Evolutionary conservation across 805 yeast species (phyloP), one percentile per base, ranked within the genome.

Genomic region (Yamadazyma akitaensis): DNA sequence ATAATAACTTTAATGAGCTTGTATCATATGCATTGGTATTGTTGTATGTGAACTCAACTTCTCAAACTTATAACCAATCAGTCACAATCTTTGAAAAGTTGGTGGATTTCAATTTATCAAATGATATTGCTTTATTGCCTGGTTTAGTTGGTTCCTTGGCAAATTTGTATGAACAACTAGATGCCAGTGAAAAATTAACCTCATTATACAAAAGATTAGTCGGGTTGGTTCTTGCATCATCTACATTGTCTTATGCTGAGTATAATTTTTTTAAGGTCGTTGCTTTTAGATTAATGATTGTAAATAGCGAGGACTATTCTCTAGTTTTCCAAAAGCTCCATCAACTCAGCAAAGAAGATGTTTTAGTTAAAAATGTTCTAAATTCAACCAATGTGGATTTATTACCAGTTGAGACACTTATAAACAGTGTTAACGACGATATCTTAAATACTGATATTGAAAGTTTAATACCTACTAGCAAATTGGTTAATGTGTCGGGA

Each of bases 61-160:
- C 54, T 9, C 41, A 45, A 8, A 57, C 51, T n/a, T 67, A 47
- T 44, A 62, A 61, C 43, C 73, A 64, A 54, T 47, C 76, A 1
- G 59, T 62, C 11, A 37, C 56, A 8, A 47, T 70, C 7, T 58
- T 78, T 39, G 78, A 76, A 54, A 54, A 59, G 24, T 47, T 68
- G 4, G 51, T 55, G 31, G 47, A 49, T 0, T 45, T 44, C 16
- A 51, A 51, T 30, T 35, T 61, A 17, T 9, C 37, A 3, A 19
- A 12, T n/a, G 34, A 17, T 2, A n/a, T 41, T 10, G 42, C 44
- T 8, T 74, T 72, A 48, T 40, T 57, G 37, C 84, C 87, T 2
- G 78, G 79, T 3, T 58, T 84, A 38, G 67, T 77, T 34, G 79
- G 81, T 24, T 63, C 75, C 5, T 61, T 82, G 25, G 66, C 76